These are phyloP conservation scores for Cordyceps cateniannulata DNA, from an alignment of 2,329 filamentous ascomycete genomes.

Conservation along the genomic window DNA sequence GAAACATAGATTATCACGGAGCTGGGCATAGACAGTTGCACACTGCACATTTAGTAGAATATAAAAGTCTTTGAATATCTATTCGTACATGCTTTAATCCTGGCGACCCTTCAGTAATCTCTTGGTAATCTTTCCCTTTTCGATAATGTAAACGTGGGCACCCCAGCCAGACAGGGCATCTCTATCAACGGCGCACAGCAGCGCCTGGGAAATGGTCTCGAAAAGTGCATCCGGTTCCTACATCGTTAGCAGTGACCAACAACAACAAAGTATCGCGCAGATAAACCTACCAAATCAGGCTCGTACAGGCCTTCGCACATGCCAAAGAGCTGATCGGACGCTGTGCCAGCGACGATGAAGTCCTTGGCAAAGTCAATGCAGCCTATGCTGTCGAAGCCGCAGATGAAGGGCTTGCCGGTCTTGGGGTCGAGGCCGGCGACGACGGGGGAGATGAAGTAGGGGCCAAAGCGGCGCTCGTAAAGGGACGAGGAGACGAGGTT, in stretches of 20 bases:
- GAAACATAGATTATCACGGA: conserved; percentile 20
- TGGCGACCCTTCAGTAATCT: conserved; percentile 95
- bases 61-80: conserved; percentile 15
- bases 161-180: conserved; percentile 97
- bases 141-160: conserved; percentile 97
- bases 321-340: conserved; percentile 95
- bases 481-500: conserved; percentile 87
- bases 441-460: conserved; percentile 92
- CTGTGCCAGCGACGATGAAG: conserved; percentile 96
- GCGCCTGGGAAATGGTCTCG: conserved; percentile 93
- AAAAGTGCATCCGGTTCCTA: conserved; percentile 90
- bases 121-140: conserved; percentile 99
- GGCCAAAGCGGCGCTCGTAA: conserved; percentile 94
- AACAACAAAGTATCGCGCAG: conserved; percentile 15
- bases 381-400: conserved; percentile 97
- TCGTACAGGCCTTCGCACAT: conserved; percentile 98
- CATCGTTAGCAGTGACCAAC: neutral
- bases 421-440: conserved; percentile 93
- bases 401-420: conserved; percentile 93
- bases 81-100: conserved; percentile 51
- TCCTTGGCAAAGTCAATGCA: conserved; percentile 99
- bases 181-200: conserved; percentile 92
- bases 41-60: conserved; percentile 15
- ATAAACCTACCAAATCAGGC: conserved; percentile 73
- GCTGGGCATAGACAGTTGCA: conserved; percentile 10